Evolutionary conservation across 371 early-diverging fungal genomes (phyloP).

Genomic region (Sporodiniella umbellata): DNA sequence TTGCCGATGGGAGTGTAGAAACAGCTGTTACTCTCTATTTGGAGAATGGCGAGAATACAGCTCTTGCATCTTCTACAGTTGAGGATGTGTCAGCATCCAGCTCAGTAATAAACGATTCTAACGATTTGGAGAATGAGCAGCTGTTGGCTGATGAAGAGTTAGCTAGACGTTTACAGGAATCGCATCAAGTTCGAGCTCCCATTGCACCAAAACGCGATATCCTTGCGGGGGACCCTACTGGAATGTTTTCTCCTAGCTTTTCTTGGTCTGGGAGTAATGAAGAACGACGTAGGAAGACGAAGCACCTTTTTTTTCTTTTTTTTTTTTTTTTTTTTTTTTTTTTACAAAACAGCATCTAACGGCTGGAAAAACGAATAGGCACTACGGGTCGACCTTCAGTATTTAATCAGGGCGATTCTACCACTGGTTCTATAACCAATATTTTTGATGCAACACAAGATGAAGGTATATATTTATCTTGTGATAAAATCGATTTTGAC

Average conservation of each 20-base stretch:
- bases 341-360: too few species aligned
- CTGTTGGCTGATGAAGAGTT: slow-evolving; percentile 47
- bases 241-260: not conserved
- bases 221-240: slow-evolving; percentile 48
- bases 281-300: not conserved
- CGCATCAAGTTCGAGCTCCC: slow-evolving; percentile 64
- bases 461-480: slow-evolving; percentile 5
- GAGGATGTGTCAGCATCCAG: slow-evolving; percentile 4
- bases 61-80: not conserved
- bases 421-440: slow-evolving; percentile 30
- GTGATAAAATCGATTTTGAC: not conserved
- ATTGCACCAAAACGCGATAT: slow-evolving; percentile 76
- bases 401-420: slow-evolving; percentile 51
- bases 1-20: slow-evolving; percentile 43
- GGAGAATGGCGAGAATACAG: slow-evolving; percentile 23
- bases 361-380: too few species aligned
- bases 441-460: slow-evolving; percentile 17
- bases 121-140: not conserved
- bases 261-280: not conserved
- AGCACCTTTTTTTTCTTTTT: not conserved
- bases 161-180: slow-evolving; percentile 52
- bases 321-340: too few species aligned
- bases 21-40: slow-evolving; percentile 37
- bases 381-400: slow-evolving; percentile 23
- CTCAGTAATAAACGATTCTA: not conserved